Evolutionary conservation across 179 eudicot genomes (phyloP).

Genomic region (Sideroxylon spinosum): DNA sequence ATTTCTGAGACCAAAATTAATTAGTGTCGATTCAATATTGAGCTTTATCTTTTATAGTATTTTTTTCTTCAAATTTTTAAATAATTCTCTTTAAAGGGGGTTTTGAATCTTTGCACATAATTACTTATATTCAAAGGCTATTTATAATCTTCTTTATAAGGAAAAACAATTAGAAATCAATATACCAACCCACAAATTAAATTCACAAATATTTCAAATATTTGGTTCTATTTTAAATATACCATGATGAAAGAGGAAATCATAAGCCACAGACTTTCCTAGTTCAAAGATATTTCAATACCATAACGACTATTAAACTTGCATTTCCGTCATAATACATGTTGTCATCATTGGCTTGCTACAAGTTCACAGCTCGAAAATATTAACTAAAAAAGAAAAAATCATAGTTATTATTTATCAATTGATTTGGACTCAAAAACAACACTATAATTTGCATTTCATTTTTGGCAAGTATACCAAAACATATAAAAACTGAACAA

Average conservation of each 20-base stretch:
- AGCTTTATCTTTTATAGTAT: too few relatives aligned
- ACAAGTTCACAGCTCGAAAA: background rate
- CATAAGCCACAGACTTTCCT: conserved; percentile 31
- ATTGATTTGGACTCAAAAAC: background rate
- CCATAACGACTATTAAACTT: conserved; percentile 9
- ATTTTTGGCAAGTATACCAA: too few relatives aligned
- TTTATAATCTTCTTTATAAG: too few relatives aligned
- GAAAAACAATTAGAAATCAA: background rate
- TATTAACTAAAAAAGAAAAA: background rate
- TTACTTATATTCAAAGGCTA: too few relatives aligned
- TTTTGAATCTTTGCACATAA: too few relatives aligned
- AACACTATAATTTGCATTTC: background rate
- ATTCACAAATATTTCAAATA: background rate
- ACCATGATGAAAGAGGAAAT: background rate
- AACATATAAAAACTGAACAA: background rate
- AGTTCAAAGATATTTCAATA: conserved; percentile 22
- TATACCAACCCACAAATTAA: background rate
- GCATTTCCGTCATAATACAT: conserved; percentile 13
- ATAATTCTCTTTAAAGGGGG: too few relatives aligned
- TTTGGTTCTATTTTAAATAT: background rate
- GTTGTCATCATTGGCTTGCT: conserved; percentile 18
- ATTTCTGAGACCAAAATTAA: too few relatives aligned
- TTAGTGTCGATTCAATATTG: too few relatives aligned
- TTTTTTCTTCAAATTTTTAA: too few relatives aligned
- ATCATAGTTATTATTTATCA: background rate